Evolutionary conservation across 257 asterid species (phyloP).

Genomic region (Gynochthodes officinalis): DNA sequence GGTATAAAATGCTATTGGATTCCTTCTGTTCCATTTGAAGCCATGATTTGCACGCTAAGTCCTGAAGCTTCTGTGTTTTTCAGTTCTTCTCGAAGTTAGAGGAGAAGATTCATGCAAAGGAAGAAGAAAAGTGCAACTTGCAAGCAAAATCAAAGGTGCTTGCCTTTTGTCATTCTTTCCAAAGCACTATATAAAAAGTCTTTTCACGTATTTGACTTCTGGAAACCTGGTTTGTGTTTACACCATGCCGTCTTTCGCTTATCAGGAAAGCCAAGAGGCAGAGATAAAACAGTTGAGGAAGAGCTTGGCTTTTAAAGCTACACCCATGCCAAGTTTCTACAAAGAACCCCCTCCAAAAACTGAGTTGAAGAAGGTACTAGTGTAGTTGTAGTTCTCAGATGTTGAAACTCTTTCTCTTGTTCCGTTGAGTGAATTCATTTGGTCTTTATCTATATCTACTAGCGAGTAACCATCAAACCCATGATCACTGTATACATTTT

Average conservation of each 20-base stretch:
- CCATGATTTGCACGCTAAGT: background rate
- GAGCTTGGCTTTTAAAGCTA: constrained; percentile 77
- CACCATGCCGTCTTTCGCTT: constrained; percentile 12
- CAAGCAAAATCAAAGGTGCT: constrained; percentile 80
- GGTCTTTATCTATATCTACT: too few species aligned
- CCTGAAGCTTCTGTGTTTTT: background rate
- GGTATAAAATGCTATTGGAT: constrained; percentile 31
- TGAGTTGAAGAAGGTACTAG: constrained; percentile 88
- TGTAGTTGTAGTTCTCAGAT: too few species aligned
- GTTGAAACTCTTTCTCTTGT: too few species aligned
- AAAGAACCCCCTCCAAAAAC: constrained; percentile 76
- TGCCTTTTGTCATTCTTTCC: background rate
- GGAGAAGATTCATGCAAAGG: constrained; percentile 80
- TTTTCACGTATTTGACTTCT: background rate
- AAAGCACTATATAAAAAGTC: background rate
- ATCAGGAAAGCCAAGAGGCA: constrained; percentile 72
- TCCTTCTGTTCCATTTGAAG: background rate
- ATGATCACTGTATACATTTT: too few species aligned
- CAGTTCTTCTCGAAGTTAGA: constrained; percentile 87
- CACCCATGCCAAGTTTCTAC: constrained; percentile 92
- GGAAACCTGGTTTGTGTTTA: background rate
- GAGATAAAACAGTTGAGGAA: constrained; percentile 77
- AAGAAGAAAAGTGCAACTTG: constrained; percentile 54
- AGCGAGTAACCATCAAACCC: too few species aligned
- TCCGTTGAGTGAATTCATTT: too few species aligned